Percentiles rank a stretch among this genome's conserved stretches.
Conservation (phyloP, 805 yeast species). For the Wickerhamomyces bisporus region DNA sequence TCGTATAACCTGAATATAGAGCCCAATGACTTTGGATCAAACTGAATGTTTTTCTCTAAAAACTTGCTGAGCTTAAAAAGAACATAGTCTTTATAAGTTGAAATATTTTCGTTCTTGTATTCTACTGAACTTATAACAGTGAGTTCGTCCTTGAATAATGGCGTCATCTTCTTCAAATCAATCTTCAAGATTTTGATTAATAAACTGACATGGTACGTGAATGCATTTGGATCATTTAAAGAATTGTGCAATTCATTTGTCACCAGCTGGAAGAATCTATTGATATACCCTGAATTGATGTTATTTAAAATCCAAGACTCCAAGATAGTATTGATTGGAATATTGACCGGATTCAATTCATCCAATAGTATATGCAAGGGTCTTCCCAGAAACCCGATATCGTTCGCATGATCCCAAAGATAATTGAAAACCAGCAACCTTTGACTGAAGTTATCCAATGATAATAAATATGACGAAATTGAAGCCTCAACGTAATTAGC, state of each 20-base stretch:
- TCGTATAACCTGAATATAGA: slow-evolving; percentile 41
- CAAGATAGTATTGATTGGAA: slow-evolving; percentile 37
- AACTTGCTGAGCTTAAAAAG: slow-evolving; percentile 43
- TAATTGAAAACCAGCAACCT: slow-evolving; percentile 53
- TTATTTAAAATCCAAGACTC: slow-evolving; percentile 45
- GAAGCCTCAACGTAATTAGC: slow-evolving; percentile 67
- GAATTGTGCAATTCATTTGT: slow-evolving; percentile 45
- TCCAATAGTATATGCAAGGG: slow-evolving; percentile 70
- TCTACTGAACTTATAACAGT: slow-evolving; percentile 48
- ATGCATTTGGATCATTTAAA: slow-evolving; percentile 57
- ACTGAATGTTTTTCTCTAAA: slow-evolving; percentile 28
- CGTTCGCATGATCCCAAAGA: slow-evolving; percentile 74
- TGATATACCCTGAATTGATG: slow-evolving; percentile 48
- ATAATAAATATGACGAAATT: slow-evolving; percentile 48
- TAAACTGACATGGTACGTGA: slow-evolving; percentile 55
- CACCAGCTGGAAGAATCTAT: slow-evolving; percentile 55
- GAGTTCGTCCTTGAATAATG: slow-evolving; percentile 51
- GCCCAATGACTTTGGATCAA: slow-evolving; percentile 34
- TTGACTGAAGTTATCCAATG: slow-evolving; percentile 30
- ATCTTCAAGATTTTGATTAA: slow-evolving; percentile 47
- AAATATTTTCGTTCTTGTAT: slow-evolving; percentile 39
- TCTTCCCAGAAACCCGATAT: slow-evolving; percentile 40
- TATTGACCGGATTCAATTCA: slow-evolving; percentile 42
- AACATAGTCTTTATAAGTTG: slow-evolving; percentile 58
- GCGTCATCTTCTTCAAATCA: slow-evolving; percentile 37